These are phyloP conservation scores for Colletotrichum liriopes DNA, from an alignment of 2,329 filamentous ascomycete genomes.

Conservation along the genomic window DNA sequence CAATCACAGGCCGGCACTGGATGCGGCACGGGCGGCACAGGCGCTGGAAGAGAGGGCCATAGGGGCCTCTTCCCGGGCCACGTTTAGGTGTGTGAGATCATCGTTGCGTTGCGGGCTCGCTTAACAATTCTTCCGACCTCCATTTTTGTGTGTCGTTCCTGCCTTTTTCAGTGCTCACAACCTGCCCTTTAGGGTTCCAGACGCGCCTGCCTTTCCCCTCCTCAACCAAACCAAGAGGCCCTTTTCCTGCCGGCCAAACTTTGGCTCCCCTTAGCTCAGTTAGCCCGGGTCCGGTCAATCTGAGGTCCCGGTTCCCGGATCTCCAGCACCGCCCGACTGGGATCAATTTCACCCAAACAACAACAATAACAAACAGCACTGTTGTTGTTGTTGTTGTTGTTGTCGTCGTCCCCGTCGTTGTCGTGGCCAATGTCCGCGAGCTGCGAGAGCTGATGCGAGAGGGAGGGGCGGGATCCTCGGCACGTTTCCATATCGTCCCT, in stretches of 20 bases:
- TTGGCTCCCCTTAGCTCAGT: not conserved
- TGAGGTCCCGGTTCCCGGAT: constrained; percentile 32
- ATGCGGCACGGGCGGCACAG: constrained; percentile 8
- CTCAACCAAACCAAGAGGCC: not conserved
- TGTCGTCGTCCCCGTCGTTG: not conserved
- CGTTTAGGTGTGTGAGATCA: constrained; percentile 29
- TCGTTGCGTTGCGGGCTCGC: constrained; percentile 31
- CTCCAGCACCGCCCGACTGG: not conserved
- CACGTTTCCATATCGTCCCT: constrained; percentile 21
- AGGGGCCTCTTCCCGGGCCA: not conserved
- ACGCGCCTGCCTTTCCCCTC: constrained; percentile 19
- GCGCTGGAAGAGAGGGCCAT: constrained; percentile 1
- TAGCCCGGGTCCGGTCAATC: constrained; percentile 24
- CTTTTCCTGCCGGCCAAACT: constrained; percentile 6
- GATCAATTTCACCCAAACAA: not conserved
- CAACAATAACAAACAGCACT: not conserved
- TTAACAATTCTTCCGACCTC: constrained; percentile 39
- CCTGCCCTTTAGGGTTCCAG: constrained; percentile 38
- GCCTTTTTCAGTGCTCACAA: constrained; percentile 15
- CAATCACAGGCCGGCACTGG: constrained; percentile 23
- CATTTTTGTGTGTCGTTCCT: constrained; percentile 37
- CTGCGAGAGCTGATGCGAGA: constrained; percentile 15
- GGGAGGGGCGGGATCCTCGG: constrained; percentile 36
- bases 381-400: not conserved
- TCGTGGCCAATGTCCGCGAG: not conserved